Base-by-base conservation (phyloP, 768 basidiomycete genomes). In the Russula compacta region DNA sequence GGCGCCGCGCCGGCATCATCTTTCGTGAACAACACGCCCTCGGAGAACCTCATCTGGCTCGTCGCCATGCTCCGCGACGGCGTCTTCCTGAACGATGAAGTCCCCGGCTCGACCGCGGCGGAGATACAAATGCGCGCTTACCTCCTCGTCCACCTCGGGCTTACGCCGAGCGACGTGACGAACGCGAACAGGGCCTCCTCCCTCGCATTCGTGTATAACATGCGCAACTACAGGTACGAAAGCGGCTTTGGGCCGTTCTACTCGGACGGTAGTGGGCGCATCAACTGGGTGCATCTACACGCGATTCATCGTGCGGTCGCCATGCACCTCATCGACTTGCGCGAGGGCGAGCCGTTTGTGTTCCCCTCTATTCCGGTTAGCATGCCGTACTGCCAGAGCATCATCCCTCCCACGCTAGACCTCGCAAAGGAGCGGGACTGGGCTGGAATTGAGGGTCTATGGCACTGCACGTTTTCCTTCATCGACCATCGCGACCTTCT, bases 401-500 rank as follows among this genome's bases (percentile, higher is more conserved):
- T 79, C 49, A 71, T 82, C 4, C 77, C 79, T 2, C 66, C 66
- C 1, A 76, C 69, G 1, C 42, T 78, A 50, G 69, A 77, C 58
- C 61, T 78, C 15, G 70, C 74, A 44, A 66, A 70, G 46, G 73
- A 71, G 53, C 60, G 66, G 47, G 84, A 85, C 69, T 84, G 84
- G 83, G 82, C 79, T 1, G 81, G 83, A 3, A 71, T 88, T 0
- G 74, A 75, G 36, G 87, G 86, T 0, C 36, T 70, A 15, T 89
- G 87, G 87, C 71, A 73, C 4, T 78, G 83, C 12, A 78, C 80
- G n/a, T 87, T 86, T 67, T 83, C 80, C 55, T 89, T 85, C 67
- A 78, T 80, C 55, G 86, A 89, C 68, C 86, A 89, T 67, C 72
- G 83, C 6, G 83, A 84, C 50, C 75, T 89, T 40, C 66, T 86